Conservation (phyloP, 306 rosid genomes). For the Calophaca sinica region DNA sequence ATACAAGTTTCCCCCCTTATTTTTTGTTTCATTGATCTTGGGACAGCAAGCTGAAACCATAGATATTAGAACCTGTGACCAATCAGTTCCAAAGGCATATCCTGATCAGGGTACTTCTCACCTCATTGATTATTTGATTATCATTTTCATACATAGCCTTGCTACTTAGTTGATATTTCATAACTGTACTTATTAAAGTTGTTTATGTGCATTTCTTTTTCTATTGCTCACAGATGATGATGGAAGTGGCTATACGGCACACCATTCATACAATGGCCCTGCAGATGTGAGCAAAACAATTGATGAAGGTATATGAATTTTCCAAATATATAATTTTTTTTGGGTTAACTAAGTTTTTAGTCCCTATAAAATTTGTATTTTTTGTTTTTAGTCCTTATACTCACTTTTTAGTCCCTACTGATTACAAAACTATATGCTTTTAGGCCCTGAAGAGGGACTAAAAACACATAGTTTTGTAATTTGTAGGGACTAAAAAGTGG, state of each 20-base stretch:
- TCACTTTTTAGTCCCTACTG: too few species aligned
- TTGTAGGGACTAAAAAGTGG: too few species aligned
- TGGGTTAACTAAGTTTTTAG: too few species aligned
- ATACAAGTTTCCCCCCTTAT: background rate
- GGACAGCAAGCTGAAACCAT: slow-evolving; percentile 78
- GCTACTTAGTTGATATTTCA: background rate
- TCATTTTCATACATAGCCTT: slow-evolving; percentile 30
- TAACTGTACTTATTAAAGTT: slow-evolving; percentile 22
- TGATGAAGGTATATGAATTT: slow-evolving; percentile 73
- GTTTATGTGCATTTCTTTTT: slow-evolving; percentile 41
- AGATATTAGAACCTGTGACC: slow-evolving; percentile 97
- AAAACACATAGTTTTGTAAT: too few species aligned
- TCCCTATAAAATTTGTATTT: too few species aligned
- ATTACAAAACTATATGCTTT: too few species aligned
- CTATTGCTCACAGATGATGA: slow-evolving; percentile 69
- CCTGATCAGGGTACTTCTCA: slow-evolving; percentile 75
- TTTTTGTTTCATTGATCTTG: slow-evolving; percentile 12
- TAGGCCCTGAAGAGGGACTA: too few species aligned
- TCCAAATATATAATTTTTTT: slow-evolving; percentile 40
- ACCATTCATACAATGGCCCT: slow-evolving; percentile 61
- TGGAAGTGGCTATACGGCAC: slow-evolving; percentile 55
- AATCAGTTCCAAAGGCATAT: slow-evolving; percentile 84
- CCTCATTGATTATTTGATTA: slow-evolving; percentile 30
- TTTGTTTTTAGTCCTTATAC: too few species aligned
- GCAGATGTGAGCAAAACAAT: slow-evolving; percentile 51